Conservation (phyloP, 805 yeast genomes). For the Candida chauliodis region DNA sequence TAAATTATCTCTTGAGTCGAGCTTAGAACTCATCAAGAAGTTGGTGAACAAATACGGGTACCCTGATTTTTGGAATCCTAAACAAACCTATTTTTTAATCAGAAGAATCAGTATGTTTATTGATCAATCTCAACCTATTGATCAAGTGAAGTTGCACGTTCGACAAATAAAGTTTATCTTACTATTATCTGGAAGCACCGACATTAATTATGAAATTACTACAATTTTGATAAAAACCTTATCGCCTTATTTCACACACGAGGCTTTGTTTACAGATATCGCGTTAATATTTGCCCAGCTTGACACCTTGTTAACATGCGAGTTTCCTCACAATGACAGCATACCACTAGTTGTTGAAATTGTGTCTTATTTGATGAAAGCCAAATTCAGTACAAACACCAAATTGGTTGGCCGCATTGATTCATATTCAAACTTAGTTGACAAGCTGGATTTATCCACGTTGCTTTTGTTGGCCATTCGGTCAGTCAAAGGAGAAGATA, state of each 20-base stretch:
- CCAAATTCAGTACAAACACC: not conserved
- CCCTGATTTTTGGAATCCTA: conserved; percentile 31
- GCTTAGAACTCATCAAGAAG: conserved; percentile 22
- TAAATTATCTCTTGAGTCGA: conserved; percentile 22
- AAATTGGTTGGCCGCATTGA: conserved; percentile 5
- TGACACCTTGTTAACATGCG: not conserved
- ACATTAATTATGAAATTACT: conserved; percentile 15
- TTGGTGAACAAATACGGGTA: conserved; percentile 20
- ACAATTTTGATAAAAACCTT: conserved; percentile 17
- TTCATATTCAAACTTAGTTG: not conserved
- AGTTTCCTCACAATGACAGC: not conserved
- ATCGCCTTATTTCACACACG: conserved; percentile 16
- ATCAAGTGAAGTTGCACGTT: conserved; percentile 21
- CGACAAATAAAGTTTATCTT: conserved; percentile 38
- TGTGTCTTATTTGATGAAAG: not conserved
- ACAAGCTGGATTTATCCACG: not conserved
- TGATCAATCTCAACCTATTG: conserved; percentile 14
- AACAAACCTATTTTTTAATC: conserved; percentile 33
- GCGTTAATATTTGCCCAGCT: conserved; percentile 1
- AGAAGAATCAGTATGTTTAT: conserved; percentile 28
- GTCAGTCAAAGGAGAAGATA: conserved; percentile 1
- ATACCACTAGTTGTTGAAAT: conserved; percentile 6
- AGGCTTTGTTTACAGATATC: not conserved
- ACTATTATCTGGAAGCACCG: conserved; percentile 7
- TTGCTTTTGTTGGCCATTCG: not conserved